Percentiles rank a stretch among this genome's conserved stretches.
Evolutionary conservation across 306 rosid genomes (phyloP).

Genomic region (Cyamopsis tetragonoloba): DNA sequence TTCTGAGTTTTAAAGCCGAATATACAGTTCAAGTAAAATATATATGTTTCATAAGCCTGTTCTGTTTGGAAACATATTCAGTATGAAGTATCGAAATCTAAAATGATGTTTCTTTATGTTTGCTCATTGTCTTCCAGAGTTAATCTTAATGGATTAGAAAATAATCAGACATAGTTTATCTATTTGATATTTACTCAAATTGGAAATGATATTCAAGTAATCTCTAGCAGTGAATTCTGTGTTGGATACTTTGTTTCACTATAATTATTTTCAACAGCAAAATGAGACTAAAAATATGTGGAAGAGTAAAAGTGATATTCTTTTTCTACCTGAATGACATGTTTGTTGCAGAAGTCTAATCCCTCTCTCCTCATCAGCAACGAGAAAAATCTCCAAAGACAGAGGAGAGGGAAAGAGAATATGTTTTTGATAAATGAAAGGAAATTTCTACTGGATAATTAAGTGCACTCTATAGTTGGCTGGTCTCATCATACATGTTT

Average conservation of each 20-base stretch:
- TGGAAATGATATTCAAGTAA: not conserved
- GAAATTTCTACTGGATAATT: not conserved
- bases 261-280: too few species aligned
- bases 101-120: not conserved
- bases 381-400: not conserved
- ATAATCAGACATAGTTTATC: not conserved
- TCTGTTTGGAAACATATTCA: not conserved
- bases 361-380: not conserved
- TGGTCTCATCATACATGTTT: not conserved
- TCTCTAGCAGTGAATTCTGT: not conserved
- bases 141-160: not conserved
- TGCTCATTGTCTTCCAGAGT: not conserved
- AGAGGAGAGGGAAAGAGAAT: not conserved
- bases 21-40: conserved; percentile 13
- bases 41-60: too few species aligned
- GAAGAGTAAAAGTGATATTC: too few species aligned
- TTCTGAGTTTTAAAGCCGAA: not conserved
- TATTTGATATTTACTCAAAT: not conserved
- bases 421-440: not conserved
- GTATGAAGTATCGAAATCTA: not conserved
- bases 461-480: not conserved
- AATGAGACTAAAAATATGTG: too few species aligned
- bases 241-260: too few species aligned
- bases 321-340: not conserved
- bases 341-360: not conserved